A percentile compares a stretch with the other conserved stretches of the same genome.
These are phyloP conservation scores for Rhizomucor miehei DNA, from an alignment of 371 early-diverging fungal genomes.

Conservation along the genomic window DNA sequence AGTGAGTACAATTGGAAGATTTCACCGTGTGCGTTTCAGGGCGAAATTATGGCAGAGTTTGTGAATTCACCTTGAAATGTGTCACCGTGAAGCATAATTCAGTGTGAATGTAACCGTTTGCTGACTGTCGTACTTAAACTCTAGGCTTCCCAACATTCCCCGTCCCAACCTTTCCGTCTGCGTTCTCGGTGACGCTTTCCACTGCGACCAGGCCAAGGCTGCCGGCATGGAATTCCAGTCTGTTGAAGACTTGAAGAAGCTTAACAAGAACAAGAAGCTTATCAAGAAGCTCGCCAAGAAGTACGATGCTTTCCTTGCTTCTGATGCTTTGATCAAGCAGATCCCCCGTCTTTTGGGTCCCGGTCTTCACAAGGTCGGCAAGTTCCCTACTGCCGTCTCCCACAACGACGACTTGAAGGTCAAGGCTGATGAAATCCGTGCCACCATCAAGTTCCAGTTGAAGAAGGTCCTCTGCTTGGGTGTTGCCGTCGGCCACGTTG, in stretches of 20 bases:
- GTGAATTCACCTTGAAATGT: too few relatives aligned
- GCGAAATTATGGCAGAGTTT: too few relatives aligned
- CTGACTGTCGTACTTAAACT: background rate
- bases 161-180: slow-evolving; percentile 95
- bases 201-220: slow-evolving; percentile 94
- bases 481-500: slow-evolving; percentile 97
- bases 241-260: slow-evolving; percentile 98
- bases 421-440: slow-evolving; percentile 93
- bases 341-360: slow-evolving; percentile 98
- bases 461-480: slow-evolving; percentile 99
- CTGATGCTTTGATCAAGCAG: slow-evolving; percentile 98
- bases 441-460: slow-evolving; percentile 99
- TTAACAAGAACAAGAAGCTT: slow-evolving; percentile 98
- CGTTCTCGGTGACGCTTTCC: slow-evolving; percentile 96
- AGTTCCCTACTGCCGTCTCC: slow-evolving; percentile 97
- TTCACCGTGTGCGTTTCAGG: background rate
- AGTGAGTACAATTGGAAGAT: slow-evolving; percentile 23
- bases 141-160: slow-evolving; percentile 49
- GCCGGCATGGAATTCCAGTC: slow-evolving; percentile 92
- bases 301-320: slow-evolving; percentile 97
- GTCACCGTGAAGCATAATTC: too few relatives aligned
- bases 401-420: slow-evolving; percentile 89
- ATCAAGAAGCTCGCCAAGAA: slow-evolving; percentile 97
- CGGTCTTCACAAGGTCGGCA: slow-evolving; percentile 96
- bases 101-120: too few relatives aligned